Conservation (phyloP, 1,284 basidiomycete species). For the Ganoderma sinense region DNA sequence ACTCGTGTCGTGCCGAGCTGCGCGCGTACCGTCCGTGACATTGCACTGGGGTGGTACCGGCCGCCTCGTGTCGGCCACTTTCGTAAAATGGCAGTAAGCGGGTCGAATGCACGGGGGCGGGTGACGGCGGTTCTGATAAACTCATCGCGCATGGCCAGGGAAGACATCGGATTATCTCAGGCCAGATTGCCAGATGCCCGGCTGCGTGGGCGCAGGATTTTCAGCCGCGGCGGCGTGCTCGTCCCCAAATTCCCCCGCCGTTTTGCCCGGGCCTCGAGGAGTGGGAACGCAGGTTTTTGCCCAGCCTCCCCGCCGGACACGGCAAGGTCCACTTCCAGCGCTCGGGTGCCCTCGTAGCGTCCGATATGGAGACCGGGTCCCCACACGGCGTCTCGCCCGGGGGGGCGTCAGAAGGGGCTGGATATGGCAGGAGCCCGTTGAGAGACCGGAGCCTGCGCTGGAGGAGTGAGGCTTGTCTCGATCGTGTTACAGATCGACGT, state of each 20-base stretch:
- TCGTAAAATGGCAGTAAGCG: slow-evolving; percentile 29
- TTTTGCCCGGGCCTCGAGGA: slow-evolving; percentile 5
- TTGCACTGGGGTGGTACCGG: slow-evolving; percentile 28
- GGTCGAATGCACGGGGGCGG: slow-evolving; percentile 16
- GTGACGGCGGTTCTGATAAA: slow-evolving; percentile 30
- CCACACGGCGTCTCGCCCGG: slow-evolving; percentile 4
- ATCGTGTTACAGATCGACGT: slow-evolving; percentile 34
- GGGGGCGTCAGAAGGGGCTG: slow-evolving; percentile 1
- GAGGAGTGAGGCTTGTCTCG: slow-evolving; percentile 20
- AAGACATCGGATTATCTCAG: slow-evolving; percentile 31
- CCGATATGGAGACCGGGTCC: slow-evolving; percentile 19
- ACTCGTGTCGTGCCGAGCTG: slow-evolving; percentile 18
- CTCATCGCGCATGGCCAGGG: slow-evolving; percentile 34
- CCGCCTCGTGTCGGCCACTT: slow-evolving; percentile 33
- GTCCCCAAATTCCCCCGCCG: not conserved
- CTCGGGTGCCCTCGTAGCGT: not conserved
- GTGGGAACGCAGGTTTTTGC: not conserved
- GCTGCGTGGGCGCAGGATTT: slow-evolving; percentile 16
- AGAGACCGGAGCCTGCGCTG: slow-evolving; percentile 28
- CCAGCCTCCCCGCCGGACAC: not conserved
- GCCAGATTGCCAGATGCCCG: slow-evolving; percentile 4
- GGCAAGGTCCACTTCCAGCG: not conserved
- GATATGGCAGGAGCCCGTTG: slow-evolving; percentile 20
- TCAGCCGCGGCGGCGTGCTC: slow-evolving; percentile 10
- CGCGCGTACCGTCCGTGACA: slow-evolving; percentile 22